Evolutionary conservation across 192 early-diverging fungal species (phyloP).

Genomic region (Coemansia sp.): DNA sequence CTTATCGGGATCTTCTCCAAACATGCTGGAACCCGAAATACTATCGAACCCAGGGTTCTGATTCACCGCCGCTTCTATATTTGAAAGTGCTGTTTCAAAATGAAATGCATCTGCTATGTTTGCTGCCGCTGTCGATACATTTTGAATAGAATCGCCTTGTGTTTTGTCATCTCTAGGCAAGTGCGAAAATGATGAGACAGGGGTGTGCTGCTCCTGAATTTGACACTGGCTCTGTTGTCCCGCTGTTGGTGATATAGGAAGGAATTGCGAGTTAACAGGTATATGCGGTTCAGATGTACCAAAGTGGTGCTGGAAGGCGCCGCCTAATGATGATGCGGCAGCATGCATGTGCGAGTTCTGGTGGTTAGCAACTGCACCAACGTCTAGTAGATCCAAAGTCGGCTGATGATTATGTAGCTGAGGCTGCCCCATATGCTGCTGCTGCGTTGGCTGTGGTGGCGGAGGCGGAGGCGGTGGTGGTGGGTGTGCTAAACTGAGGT

Average conservation of each 20-base stretch:
- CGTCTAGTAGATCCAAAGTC: slow-evolving; percentile 20
- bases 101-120: slow-evolving; percentile 15
- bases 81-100: slow-evolving; percentile 16
- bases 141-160: slow-evolving; percentile 4
- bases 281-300: too few relatives aligned
- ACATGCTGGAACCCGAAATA: not conserved
- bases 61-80: slow-evolving; percentile 9
- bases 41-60: slow-evolving; percentile 7
- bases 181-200: slow-evolving; percentile 4
- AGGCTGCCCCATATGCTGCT: slow-evolving; percentile 7
- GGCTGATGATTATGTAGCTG: slow-evolving; percentile 12
- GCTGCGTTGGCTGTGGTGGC: slow-evolving; percentile 1
- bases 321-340: slow-evolving; percentile 4
- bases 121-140: not conserved
- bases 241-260: too few relatives aligned
- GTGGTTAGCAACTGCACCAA: not conserved
- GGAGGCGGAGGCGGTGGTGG: slow-evolving; percentile 12
- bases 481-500: slow-evolving; percentile 21
- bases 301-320: slow-evolving; percentile 16
- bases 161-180: slow-evolving; percentile 2
- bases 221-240: not conserved
- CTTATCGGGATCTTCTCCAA: slow-evolving; percentile 16
- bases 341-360: slow-evolving; percentile 10
- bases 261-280: too few relatives aligned
- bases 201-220: slow-evolving; percentile 3